These are phyloP conservation scores for Globisporangium sylvaticum DNA, from an alignment of 352 stramenopile species.

Conservation along the genomic window DNA sequence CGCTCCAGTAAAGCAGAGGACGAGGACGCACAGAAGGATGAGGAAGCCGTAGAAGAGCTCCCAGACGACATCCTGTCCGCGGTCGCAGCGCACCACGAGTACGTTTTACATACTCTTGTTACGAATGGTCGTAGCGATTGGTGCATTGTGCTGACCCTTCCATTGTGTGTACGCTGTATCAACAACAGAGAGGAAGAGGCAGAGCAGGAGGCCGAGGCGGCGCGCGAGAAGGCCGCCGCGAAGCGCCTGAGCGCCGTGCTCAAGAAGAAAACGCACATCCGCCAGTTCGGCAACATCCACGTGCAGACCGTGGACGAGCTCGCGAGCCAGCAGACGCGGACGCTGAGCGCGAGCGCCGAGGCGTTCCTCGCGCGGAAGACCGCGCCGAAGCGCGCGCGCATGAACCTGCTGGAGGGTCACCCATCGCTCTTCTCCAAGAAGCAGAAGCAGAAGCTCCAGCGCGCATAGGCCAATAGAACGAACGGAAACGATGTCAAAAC, in stretches of 20 bases:
- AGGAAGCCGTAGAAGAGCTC: conserved; percentile 38
- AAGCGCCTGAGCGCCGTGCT: conserved; percentile 18
- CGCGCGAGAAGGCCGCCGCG: conserved; percentile 19
- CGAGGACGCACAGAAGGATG: conserved; percentile 17
- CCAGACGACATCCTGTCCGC: conserved; percentile 60
- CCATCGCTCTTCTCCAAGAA: conserved; percentile 69
- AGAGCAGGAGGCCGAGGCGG: conserved; percentile 36
- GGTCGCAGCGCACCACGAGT: conserved; percentile 61
- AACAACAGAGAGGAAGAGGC: conserved; percentile 44
- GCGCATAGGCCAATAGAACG: conserved; percentile 1
- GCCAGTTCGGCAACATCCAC: conserved; percentile 69
- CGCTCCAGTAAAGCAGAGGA: conserved; percentile 7
- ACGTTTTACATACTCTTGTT: conserved; percentile 11
- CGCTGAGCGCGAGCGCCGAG: conserved; percentile 39
- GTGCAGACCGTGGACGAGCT: conserved; percentile 64
- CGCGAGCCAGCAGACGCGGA: conserved; percentile 34
- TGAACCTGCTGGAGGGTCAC: conserved; percentile 71
- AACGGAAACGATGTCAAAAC: neutral
- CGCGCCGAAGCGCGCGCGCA: conserved; percentile 51
- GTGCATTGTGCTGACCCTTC: neutral
- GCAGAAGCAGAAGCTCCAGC: conserved; percentile 42
- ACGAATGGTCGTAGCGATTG: neutral
- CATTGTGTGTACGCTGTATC: neutral
- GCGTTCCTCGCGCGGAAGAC: conserved; percentile 47
- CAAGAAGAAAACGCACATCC: conserved; percentile 63